Conservation (phyloP, 2,329 filamentous ascomycete genomes). For the Fusarium miscanthi region DNA sequence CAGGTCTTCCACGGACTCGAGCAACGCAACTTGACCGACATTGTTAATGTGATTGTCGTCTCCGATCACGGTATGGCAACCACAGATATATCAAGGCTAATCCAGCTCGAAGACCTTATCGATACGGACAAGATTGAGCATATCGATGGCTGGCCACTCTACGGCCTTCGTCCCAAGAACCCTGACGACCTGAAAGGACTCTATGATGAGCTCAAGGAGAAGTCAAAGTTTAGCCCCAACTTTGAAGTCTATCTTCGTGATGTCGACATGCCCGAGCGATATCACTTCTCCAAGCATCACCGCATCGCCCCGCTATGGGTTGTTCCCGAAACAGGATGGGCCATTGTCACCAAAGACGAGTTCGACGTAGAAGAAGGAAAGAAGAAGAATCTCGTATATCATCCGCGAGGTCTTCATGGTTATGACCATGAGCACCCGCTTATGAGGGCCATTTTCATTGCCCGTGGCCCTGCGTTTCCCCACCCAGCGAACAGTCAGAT, state of each 20-base stretch:
- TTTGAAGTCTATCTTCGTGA: slow-evolving; percentile 90
- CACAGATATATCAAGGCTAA: slow-evolving; percentile 80
- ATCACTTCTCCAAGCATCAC: slow-evolving; percentile 88
- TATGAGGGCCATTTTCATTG: slow-evolving; percentile 96
- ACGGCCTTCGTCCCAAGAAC: slow-evolving; percentile 85
- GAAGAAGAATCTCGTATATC: slow-evolving; percentile 73
- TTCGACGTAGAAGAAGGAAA: slow-evolving; percentile 77
- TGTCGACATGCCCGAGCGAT: slow-evolving; percentile 89
- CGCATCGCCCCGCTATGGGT: slow-evolving; percentile 97
- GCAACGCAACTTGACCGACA: slow-evolving; percentile 82
- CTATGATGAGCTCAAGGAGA: slow-evolving; percentile 69
- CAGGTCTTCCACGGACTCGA: slow-evolving; percentile 80
- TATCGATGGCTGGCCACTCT: slow-evolving; percentile 93
- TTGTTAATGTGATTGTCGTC: slow-evolving; percentile 96
- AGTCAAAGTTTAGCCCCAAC: slow-evolving; percentile 70
- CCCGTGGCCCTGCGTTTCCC: slow-evolving; percentile 90
- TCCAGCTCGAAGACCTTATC: slow-evolving; percentile 91
- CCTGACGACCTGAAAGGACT: slow-evolving; percentile 72
- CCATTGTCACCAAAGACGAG: slow-evolving; percentile 83
- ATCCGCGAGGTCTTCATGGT: slow-evolving; percentile 87
- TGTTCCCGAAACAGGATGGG: slow-evolving; percentile 91
- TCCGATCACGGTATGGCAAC: slow-evolving; percentile 99
- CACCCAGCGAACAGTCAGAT: slow-evolving; percentile 84
- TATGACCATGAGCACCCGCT: slow-evolving; percentile 95
- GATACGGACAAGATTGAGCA: slow-evolving; percentile 82